Conservation (phyloP, 2,329 filamentous ascomycete species). For the Thelonectria olida region DNA sequence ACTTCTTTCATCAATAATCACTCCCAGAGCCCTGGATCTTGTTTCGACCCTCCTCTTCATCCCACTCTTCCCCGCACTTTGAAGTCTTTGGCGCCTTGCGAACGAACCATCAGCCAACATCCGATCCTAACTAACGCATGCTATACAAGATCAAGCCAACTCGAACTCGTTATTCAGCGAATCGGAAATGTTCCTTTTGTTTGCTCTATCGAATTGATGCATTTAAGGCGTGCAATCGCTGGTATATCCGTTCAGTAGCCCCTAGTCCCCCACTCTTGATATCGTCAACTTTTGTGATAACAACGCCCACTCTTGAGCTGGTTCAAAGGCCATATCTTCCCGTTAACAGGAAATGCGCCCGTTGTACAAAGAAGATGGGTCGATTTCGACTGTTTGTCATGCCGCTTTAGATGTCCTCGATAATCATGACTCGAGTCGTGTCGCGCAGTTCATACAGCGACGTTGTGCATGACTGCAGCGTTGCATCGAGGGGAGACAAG, state of each 20-base stretch:
- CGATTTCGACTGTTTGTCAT: background rate
- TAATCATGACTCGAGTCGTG: background rate
- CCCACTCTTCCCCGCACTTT: background rate
- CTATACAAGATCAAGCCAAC: background rate
- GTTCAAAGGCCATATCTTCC: background rate
- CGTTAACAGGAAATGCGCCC: slow-evolving; percentile 2
- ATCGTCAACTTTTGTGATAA: slow-evolving; percentile 8
- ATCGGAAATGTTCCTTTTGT: background rate
- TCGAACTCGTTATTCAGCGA: background rate
- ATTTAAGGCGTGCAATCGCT: background rate
- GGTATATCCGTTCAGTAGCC: background rate
- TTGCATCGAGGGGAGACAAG: background rate
- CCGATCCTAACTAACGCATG: background rate
- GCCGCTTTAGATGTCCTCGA: background rate
- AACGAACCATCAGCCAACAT: background rate
- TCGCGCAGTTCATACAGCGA: background rate
- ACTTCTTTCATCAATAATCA: background rate
- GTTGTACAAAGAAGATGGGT: background rate
- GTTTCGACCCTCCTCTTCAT: background rate
- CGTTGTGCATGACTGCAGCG: background rate
- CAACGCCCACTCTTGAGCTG: slow-evolving; percentile 15
- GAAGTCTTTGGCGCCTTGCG: background rate
- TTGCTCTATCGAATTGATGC: background rate
- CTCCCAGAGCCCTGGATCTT: background rate
- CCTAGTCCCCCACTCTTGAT: slow-evolving; percentile 17